Base-by-base conservation (phyloP, 179 eudicot species). In the Silene vulgaris region DNA sequence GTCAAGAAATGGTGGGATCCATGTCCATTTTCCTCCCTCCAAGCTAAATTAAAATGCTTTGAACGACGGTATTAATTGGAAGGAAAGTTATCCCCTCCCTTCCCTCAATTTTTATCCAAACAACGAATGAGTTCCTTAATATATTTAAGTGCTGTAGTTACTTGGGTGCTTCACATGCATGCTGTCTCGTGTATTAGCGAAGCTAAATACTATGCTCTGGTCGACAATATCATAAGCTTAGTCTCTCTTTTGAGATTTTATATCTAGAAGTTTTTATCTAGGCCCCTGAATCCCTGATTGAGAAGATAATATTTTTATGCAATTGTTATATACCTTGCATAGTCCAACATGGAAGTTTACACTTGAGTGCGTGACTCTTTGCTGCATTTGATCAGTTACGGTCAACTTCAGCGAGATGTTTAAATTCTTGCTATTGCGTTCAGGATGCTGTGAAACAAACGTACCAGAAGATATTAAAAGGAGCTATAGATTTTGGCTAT, bases 371-470 rank as follows among this genome's bases (percentile, higher is more conserved):
- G 60, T 69, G 61, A 50, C 37, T n/a, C 45, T 52, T 52, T 14
- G 37, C 14, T 14, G 20, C 35, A 23, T 26, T 68, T 68, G 23
- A 35, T 66, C 17, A 16, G 37, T 30, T 66, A 4, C 21, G 19
- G 54, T 40, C 21, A 65, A 9, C 32, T 40, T 61, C 40, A 68
- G 2, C 17, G 57, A 66, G 72, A 59, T 56, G 67, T 68, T 69
- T 56, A 56, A 64, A 67, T 65, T 76, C 17, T 16, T 69, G 29
- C 16, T 79, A 60, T 65, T 69, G 40, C 78, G 23, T 30, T 12
- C 90, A 96, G 99, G 97, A 96, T 75, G 92, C 97, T 26, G 90
- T 96, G 96, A 96, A 93, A 82, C 97, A 96, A 83, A 93, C 97
- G 0, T 91, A 92, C 73, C 90, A 90, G 75, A 91, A 91, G 84